Percentiles rank a stretch among this genome's conserved stretches.
phyloP scores from a whole-genome alignment of 805 yeast genomes.

The Candida broadrunensis region DNA sequence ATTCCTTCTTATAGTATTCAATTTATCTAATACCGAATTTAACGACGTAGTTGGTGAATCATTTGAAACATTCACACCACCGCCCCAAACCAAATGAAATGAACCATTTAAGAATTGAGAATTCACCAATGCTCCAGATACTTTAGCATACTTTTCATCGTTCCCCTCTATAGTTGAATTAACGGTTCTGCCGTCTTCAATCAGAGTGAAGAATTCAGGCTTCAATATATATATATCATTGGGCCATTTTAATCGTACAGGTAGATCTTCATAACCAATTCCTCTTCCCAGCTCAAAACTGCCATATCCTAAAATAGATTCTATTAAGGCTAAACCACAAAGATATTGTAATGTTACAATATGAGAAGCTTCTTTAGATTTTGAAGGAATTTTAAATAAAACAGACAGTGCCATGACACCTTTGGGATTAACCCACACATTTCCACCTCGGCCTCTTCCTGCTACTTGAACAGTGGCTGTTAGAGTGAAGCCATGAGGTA shows the following conservation, averaged over 20 bases:
- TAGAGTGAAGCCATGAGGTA: constrained; percentile 70
- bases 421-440: constrained; percentile 90
- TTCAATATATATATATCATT: constrained; percentile 80
- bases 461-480: constrained; percentile 82
- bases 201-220: constrained; percentile 49
- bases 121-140: constrained; percentile 83
- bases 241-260: constrained; percentile 92
- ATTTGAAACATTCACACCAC: constrained; percentile 81
- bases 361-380: constrained; percentile 41
- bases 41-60: constrained; percentile 92
- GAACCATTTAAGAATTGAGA: constrained; percentile 61
- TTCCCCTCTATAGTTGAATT: constrained; percentile 43
- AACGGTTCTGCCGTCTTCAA: constrained; percentile 31
- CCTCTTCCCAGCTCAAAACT: constrained; percentile 30
- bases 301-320: constrained; percentile 65
- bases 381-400: constrained; percentile 56
- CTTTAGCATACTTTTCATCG: constrained; percentile 69
- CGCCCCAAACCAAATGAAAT: constrained; percentile 74
- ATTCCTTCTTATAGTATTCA: constrained; percentile 51
- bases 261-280: constrained; percentile 68
- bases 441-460: constrained; percentile 94
- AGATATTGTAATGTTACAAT: constrained; percentile 87
- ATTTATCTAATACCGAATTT: constrained; percentile 59
- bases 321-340: constrained; percentile 77
- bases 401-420: constrained; percentile 87